These are phyloP conservation scores for Trichoderma semiorbis DNA, from an alignment of 2,329 filamentous ascomycete species.

Conservation along the genomic window DNA sequence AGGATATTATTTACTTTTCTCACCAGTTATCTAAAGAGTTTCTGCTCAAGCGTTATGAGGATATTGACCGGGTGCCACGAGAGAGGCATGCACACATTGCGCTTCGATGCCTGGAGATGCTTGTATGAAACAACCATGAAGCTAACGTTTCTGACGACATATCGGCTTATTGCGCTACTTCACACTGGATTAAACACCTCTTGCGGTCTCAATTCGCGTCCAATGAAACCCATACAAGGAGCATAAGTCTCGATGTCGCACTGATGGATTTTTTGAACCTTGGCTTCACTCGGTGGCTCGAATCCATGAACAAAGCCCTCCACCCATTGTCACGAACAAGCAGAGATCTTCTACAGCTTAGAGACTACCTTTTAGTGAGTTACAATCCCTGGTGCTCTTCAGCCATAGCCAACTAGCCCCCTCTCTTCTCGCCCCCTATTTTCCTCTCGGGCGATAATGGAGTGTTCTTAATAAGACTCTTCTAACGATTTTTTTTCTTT, in stretches of 20 bases:
- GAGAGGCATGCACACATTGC: background rate
- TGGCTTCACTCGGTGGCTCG: background rate
- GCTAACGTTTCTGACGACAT: background rate
- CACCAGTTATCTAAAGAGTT: background rate
- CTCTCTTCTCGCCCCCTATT: too few species aligned
- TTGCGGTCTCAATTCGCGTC: background rate
- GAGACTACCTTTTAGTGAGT: background rate
- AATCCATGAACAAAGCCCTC: rapidly evolving
- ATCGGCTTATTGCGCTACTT: background rate
- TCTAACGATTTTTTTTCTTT: background rate
- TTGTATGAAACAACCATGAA: background rate
- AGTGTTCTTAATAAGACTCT: background rate
- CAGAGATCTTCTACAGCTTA: background rate
- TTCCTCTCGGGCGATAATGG: background rate
- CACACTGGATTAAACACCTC: background rate
- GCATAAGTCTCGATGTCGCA: background rate
- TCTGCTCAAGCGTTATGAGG: background rate
- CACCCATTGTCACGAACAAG: background rate
- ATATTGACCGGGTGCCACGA: background rate
- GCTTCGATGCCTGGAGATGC: background rate
- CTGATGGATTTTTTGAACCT: background rate
- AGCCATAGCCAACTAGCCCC: too few species aligned
- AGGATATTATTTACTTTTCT: background rate
- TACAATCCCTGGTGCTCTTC: rapidly evolving
- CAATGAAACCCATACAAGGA: too few species aligned